A percentile compares a stretch with the other conserved stretches of the same genome.
These are phyloP conservation scores for Akanthomyces dipterigenus DNA, from an alignment of 2,329 filamentous ascomycete species.

Conservation along the genomic window DNA sequence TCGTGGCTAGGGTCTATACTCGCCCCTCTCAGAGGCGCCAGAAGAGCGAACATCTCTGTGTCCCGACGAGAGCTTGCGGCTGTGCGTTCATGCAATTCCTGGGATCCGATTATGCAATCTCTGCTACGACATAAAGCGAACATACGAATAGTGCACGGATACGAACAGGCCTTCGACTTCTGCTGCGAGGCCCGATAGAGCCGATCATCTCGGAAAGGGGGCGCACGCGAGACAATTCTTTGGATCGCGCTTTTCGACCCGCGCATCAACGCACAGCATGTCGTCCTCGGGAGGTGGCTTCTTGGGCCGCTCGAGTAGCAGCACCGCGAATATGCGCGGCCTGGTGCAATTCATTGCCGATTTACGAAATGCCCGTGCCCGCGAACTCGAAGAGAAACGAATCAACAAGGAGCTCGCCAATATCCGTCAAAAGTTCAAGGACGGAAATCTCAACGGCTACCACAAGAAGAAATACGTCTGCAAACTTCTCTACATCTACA, in stretches of 20 bases:
- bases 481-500: conserved; percentile 99
- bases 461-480: conserved; percentile 99
- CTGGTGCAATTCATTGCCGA: conserved; percentile 98
- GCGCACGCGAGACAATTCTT: not conserved
- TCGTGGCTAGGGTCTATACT: not conserved
- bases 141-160: not conserved
- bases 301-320: conserved; percentile 58
- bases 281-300: conserved; percentile 54
- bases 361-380: conserved; percentile 84
- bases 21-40: not conserved
- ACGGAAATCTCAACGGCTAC: conserved; percentile 87
- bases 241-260: not conserved
- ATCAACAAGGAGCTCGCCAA: conserved; percentile 99
- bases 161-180: not conserved
- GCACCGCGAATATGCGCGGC: conserved; percentile 66
- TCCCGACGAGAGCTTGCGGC: not conserved
- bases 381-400: conserved; percentile 95
- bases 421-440: conserved; percentile 97
- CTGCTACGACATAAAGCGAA: not conserved
- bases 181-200: not conserved
- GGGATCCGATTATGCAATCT: conserved; percentile 1
- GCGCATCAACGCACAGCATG: conserved; percentile 32
- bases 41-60: not conserved
- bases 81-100: not conserved
- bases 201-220: conserved; percentile 2